Evolutionary conservation across 169 alveolate genomes (phyloP), one percentile per base, ranked within the genome.

Genomic region (Neospora caninum): DNA sequence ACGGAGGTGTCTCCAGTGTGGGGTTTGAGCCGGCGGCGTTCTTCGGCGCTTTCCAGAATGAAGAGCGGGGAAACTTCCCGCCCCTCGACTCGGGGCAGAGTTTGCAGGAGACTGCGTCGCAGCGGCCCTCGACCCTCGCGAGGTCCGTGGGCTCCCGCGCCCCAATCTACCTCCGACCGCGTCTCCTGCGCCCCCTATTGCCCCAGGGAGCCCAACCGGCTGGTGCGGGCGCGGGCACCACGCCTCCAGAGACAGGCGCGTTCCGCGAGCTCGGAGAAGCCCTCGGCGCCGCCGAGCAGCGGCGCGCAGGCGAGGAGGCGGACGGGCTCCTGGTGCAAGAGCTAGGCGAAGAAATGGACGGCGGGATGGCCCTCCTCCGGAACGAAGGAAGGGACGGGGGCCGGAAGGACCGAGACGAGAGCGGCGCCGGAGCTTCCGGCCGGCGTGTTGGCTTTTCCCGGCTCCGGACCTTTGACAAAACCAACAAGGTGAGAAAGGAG

Each of bases 391-490:
- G 73, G n/a, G 73, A 64, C 73, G 73, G 73, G 7, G 73, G 34
- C 73, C 73, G 73, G n/a, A 64, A 64, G n/a, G 73, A 29, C n/a
- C 73, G 73, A 16, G 73, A 64, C 34, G 73, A 64, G 20, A 29
- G 7, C 73, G 73, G 73, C 73, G 58, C 73, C 73, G 73, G 73
- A 9, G 58, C 73, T 29, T 16, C 73, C 73, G 31, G 83, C 29
- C 27, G 92, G 67, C 93, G 80, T 4, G 49, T 29, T 45, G 69
- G 91, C 64, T 54, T 36, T 49, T 42, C 73, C 43, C 25, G 80
- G 70, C 36, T 41, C 70, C 34, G 94, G 6, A 80, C 84, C 49
- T 86, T 86, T n/a, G 92, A 86, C 49, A 86, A 86, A 49, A 86
- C 80, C 27, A 86, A 86, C 41, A 2, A 86, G 92, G 92, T 86